Evolutionary conservation across 352 stramenopile genomes (phyloP).

Genomic region (Globisporangium nunn): DNA sequence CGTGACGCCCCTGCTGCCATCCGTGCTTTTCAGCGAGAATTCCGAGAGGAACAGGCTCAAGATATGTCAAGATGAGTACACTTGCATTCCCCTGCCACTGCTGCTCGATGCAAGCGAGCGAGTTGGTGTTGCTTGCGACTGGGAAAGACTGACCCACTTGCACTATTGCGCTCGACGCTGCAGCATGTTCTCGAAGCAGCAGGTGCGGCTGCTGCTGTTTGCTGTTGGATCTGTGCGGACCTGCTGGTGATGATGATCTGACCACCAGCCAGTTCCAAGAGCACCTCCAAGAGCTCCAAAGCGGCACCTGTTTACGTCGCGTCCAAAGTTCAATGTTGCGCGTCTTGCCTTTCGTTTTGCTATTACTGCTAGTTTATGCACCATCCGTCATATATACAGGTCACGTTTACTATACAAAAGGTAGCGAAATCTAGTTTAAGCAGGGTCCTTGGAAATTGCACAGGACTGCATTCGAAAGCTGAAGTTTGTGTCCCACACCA

Average conservation of each 20-base stretch:
- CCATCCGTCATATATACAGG: no score
- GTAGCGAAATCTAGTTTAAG: no score
- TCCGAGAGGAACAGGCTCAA: no score
- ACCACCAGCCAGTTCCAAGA: background rate
- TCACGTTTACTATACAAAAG: no score
- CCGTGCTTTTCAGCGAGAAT: background rate
- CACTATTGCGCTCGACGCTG: no score
- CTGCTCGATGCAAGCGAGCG: no score
- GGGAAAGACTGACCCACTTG: no score
- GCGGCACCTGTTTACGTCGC: background rate
- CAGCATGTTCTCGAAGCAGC: background rate
- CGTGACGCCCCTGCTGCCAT: background rate
- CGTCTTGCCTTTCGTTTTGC: background rate
- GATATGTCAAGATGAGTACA: background rate
- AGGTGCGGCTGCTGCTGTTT: background rate
- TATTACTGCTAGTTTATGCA: no score
- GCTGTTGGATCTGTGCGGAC: background rate
- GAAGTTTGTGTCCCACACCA: conserved; percentile 10
- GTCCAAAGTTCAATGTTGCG: conserved; percentile 1
- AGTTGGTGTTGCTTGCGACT: no score
- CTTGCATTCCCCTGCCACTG: background rate
- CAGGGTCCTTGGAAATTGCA: no score
- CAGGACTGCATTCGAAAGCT: conserved; percentile 5
- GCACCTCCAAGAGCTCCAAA: background rate
- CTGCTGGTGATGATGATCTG: background rate